Evolutionary conservation across 208 protist species (phyloP), one percentile per base, ranked within the genome.

Genomic region (Leishmania guyanensis): DNA sequence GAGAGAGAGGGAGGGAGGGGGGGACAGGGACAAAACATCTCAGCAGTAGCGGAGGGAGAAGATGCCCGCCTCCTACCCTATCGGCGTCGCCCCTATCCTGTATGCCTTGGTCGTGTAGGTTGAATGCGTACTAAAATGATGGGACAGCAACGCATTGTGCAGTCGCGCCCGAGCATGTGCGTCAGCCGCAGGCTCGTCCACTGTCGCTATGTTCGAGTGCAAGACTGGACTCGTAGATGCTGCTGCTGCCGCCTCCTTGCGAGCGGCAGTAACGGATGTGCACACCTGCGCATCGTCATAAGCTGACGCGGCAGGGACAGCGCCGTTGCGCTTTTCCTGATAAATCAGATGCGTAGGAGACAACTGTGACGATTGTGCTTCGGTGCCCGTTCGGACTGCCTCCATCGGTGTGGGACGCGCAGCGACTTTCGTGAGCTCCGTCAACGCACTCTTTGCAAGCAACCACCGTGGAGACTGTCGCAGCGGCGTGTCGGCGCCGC

Each of bases 1-100:
- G 60, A 10, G 22, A 33, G 60, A 33, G 10, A 10, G 60, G 36
- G 36, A 33, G 36, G 36, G 36, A 39, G 54, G 20, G 54, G 60
- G 60, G 60, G 36, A 68, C 0, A 39, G 33, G 33, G 10, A 68
- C 4, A 39, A 68, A 33, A 71, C 5, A 33, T 43, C 58, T 43
- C 39, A 26, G 50, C 20, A 0, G 33, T 50, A 75, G 6, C 75
- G 33, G 46, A 81, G 39, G 43, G n/a, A 62, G 50, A 64, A 58
- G 1, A 58, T 60, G 2, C 1, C 46, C 12, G 66, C 39, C 26
- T 10, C 9, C 48, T 74, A 78, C 70, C 78, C 53, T 73, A 77
- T 39, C 64, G 75, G 75, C 3, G 75, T 79, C 58, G 75, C 64
- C 17, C 75, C 75, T 4, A 79, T 29, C 16, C 75, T 10, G n/a